A percentile compares a stretch with the other conserved stretches of the same genome.
phyloP scores from a whole-genome alignment of 352 stramenopile species.

The Globisporangium polare region DNA sequence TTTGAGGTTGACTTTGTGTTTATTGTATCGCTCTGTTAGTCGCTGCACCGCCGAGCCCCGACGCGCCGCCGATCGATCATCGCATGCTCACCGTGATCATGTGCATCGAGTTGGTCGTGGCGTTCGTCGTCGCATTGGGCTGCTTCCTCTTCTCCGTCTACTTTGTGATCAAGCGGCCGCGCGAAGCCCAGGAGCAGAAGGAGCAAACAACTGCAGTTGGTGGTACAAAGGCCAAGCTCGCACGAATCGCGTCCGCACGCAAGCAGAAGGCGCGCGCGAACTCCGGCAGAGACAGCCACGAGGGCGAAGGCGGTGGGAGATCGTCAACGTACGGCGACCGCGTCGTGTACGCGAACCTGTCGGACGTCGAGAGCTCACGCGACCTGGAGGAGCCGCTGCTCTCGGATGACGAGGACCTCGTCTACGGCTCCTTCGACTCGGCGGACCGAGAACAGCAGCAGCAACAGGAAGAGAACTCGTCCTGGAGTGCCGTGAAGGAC shows the following conservation, averaged over 20 bases:
- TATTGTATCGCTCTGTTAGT: slow-evolving; percentile 20
- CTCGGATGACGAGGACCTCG: slow-evolving; percentile 57
- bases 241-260: slow-evolving; percentile 8
- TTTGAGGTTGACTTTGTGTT: background rate
- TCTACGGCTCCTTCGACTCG: slow-evolving; percentile 62
- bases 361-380: slow-evolving; percentile 17
- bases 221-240: background rate
- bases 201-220: background rate
- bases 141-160: slow-evolving; percentile 87
- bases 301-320: background rate
- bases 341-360: slow-evolving; percentile 13
- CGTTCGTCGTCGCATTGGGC: slow-evolving; percentile 72
- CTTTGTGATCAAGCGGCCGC: slow-evolving; percentile 82
- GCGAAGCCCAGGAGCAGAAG: slow-evolving; percentile 19
- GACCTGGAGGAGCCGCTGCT: slow-evolving; percentile 74
- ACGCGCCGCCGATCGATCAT: slow-evolving; percentile 76
- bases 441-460: slow-evolving; percentile 7
- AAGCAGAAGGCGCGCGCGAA: slow-evolving; percentile 6
- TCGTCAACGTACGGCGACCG: slow-evolving; percentile 10
- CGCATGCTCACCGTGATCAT: slow-evolving; percentile 83
- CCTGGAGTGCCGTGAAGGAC: slow-evolving; percentile 52
- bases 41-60: slow-evolving; percentile 59
- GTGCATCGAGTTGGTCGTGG: slow-evolving; percentile 81
- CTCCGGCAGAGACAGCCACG: background rate
- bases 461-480: slow-evolving; percentile 19